Base-by-base conservation (phyloP, 2,329 filamentous ascomycete genomes). In the Colletotrichum tropicicola region DNA sequence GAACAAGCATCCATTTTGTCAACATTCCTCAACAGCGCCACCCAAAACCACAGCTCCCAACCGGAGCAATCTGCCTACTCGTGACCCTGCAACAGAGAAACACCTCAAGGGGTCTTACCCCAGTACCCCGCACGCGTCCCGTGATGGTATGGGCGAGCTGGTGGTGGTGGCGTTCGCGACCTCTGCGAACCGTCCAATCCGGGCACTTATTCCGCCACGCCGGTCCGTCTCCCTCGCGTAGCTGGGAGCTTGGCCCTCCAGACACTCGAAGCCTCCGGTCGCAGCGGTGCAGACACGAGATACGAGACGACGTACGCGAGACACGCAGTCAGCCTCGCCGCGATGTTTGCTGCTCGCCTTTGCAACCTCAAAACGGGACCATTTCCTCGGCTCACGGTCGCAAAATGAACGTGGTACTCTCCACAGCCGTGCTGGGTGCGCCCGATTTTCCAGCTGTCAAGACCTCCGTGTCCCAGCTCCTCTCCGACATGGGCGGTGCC, bases 71-170 rank as follows among this genome's bases (percentile, higher is more conserved):
- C n/a, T n/a, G n/a, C n/a, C 32, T 13, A 12, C 32, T 35, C 32
- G 32, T 35, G 32, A 35, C 32, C 32, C 32, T 13, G 32, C 32
- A 35, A 35, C 32, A 3, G 6, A 35, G n/a, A 12, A 35, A 15
- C 19, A 12, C 15, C 12, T n/a, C 13, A 19, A 4, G 60, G 55
- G 55, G 19, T 59, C 41, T 35, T 37, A 54, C 47, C 61, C 56
- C 47, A 23, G 56, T 54, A 53, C 61, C 61, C 61, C 61, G 61
- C 61, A 61, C 56, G 57, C 49, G 57, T 65, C 57, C 43, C 37
- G 43, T 65, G 61, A 65, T 35, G 57, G 35, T n/a, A n/a, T 17
- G 43, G 41, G 19, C 30, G n/a, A 37, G 32, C 13, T 17, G 30
- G 5, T 35, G 21, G 28, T 15, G 44, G 55, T 59, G 55, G 55